Evolutionary conservation across 805 yeast species (phyloP).

Genomic region (Kluyveromyces dobzhanskii): DNA sequence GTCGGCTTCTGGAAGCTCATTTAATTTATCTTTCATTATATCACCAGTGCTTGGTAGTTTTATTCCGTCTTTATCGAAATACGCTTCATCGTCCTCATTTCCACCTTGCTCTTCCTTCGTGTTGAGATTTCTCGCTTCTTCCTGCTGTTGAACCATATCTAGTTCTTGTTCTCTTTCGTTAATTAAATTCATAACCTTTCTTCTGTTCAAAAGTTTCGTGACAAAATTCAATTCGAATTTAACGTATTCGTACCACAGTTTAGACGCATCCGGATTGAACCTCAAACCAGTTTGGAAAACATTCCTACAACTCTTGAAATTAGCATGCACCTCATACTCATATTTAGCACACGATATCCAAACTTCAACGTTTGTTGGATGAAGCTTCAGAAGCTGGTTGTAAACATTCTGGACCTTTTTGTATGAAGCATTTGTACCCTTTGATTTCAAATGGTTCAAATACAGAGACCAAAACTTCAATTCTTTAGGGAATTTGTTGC

Average conservation of each 20-base stretch:
- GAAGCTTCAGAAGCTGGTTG: slow-evolving; percentile 69
- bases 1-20: slow-evolving; percentile 78
- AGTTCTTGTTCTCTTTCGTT: slow-evolving; percentile 63
- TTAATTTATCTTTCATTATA: slow-evolving; percentile 51
- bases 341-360: slow-evolving; percentile 95
- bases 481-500: slow-evolving; percentile 70
- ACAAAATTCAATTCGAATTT: slow-evolving; percentile 83
- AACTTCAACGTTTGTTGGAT: slow-evolving; percentile 82
- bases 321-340: slow-evolving; percentile 82
- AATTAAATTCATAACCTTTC: slow-evolving; percentile 71
- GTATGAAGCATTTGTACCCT: slow-evolving; percentile 46
- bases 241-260: slow-evolving; percentile 78
- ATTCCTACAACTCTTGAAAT: slow-evolving; percentile 81
- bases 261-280: slow-evolving; percentile 65
- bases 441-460: slow-evolving; percentile 55
- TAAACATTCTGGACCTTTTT: slow-evolving; percentile 69
- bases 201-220: slow-evolving; percentile 72
- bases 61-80: slow-evolving; percentile 33
- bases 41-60: slow-evolving; percentile 45
- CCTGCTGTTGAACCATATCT: slow-evolving; percentile 32
- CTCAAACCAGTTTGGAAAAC: slow-evolving; percentile 78
- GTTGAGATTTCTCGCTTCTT: slow-evolving; percentile 13
- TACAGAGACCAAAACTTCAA: slow-evolving; percentile 71
- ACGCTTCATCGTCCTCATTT: slow-evolving; percentile 26
- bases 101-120: slow-evolving; percentile 13